These are phyloP conservation scores for Malus sieversii DNA, from an alignment of 306 rosid species.

Conservation along the genomic window DNA sequence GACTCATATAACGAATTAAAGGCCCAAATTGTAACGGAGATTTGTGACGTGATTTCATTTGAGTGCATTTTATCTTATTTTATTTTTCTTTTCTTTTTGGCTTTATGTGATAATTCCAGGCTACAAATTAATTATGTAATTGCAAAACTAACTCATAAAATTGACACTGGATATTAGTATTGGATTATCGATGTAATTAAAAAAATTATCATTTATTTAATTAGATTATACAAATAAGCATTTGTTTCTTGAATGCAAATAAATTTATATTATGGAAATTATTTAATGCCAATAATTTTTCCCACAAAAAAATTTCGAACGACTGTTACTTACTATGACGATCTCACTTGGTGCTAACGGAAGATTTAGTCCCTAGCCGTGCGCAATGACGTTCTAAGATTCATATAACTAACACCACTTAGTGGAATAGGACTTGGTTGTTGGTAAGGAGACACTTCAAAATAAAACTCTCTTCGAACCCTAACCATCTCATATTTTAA, in stretches of 20 bases:
- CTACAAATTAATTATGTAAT: not conserved
- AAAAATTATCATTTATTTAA: not conserved
- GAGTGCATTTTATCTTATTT: not conserved
- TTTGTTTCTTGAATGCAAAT: not conserved
- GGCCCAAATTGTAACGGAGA: not conserved
- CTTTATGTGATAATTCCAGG: not conserved
- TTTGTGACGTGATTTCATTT: not conserved
- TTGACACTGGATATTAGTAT: not conserved
- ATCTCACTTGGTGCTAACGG: too few species aligned
- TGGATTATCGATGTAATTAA: not conserved
- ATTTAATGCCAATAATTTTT: not conserved
- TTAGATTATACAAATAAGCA: not conserved
- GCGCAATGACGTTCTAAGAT: too few species aligned
- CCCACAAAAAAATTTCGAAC: not conserved
- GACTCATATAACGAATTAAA: too few species aligned
- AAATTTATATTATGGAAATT: not conserved
- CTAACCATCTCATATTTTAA: too few species aligned
- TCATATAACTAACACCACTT: fast-evolving
- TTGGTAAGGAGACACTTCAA: too few species aligned
- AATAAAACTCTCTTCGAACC: too few species aligned
- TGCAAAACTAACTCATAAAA: not conserved
- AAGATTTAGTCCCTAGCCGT: too few species aligned
- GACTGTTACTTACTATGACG: not conserved
- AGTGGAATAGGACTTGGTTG: too few species aligned
- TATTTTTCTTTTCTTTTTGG: not conserved